These are phyloP conservation scores for Paramecium caudatum DNA, from an alignment of 73 alveolate species.

Conservation along the genomic window DNA sequence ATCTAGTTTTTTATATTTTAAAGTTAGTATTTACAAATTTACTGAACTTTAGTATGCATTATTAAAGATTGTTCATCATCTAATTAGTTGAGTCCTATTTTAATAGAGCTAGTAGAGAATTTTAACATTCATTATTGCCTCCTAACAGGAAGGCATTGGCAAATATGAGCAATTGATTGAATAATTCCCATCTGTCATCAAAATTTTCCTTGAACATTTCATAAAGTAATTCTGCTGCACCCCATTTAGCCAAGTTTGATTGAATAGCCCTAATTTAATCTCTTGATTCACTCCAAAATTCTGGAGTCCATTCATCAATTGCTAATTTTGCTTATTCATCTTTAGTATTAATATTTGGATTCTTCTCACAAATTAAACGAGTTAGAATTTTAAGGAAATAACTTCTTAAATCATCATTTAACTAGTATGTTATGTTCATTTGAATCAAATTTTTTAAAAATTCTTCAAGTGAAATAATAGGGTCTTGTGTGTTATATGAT, in stretches of 20 bases:
- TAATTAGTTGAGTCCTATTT: conserved; percentile 32
- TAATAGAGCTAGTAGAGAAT: conserved; percentile 19
- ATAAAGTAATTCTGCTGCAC: conserved; percentile 60
- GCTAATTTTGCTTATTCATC: conserved; percentile 36
- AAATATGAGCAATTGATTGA: conserved; percentile 57
- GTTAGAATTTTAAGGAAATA: conserved; percentile 11
- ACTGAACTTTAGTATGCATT: conserved; percentile 8
- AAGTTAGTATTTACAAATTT: conserved; percentile 52
- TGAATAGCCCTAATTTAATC: not conserved
- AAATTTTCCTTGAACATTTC: conserved; percentile 42
- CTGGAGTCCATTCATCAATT: conserved; percentile 64
- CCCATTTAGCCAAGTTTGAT: conserved; percentile 34
- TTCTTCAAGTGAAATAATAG: conserved; percentile 25
- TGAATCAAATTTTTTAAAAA: conserved; percentile 47
- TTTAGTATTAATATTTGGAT: conserved; percentile 38
- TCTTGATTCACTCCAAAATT: conserved; percentile 60
- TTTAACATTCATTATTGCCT: conserved; percentile 56
- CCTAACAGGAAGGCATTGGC: conserved; percentile 64
- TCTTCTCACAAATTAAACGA: conserved; percentile 17
- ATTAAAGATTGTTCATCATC: conserved; percentile 24
- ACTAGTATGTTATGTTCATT: conserved; percentile 29
- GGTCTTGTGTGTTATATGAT: not conserved
- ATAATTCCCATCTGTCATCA: conserved; percentile 38
- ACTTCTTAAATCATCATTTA: conserved; percentile 33
- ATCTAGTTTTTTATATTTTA: conserved; percentile 18